A percentile compares a stretch with the other conserved stretches of the same genome.
Conservation (phyloP, 768 basidiomycete species). For the Exidia glandulosa region DNA sequence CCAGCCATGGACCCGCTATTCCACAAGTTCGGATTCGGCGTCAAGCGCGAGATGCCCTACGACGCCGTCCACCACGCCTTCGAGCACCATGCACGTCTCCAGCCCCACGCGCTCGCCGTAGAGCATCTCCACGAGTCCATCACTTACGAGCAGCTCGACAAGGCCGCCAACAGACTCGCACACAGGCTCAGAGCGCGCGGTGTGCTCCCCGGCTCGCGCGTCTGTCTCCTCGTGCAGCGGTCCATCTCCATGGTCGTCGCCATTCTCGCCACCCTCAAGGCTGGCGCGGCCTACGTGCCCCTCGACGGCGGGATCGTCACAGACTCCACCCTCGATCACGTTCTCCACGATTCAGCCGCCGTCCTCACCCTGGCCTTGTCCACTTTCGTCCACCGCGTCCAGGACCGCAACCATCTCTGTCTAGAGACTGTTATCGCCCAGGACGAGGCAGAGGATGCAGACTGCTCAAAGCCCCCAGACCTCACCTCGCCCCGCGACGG, state of each 20-base stretch:
- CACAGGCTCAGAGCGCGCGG: slow-evolving; percentile 6
- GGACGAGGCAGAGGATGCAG: slow-evolving; percentile 3
- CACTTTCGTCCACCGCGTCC: background rate
- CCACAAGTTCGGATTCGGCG: slow-evolving; percentile 1
- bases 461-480: slow-evolving; percentile 4
- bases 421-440: slow-evolving; percentile 5
- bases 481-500: slow-evolving; percentile 8
- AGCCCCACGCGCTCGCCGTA: slow-evolving; percentile 8
- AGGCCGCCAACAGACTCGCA: slow-evolving; percentile 9
- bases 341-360: slow-evolving; percentile 10
- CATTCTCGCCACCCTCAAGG: slow-evolving; percentile 12
- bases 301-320: slow-evolving; percentile 12
- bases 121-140: slow-evolving; percentile 11
- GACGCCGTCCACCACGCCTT: slow-evolving; percentile 12
- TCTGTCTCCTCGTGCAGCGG: slow-evolving; percentile 11
- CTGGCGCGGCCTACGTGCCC: slow-evolving; percentile 13
- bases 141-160: slow-evolving; percentile 11
- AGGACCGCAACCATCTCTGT: background rate
- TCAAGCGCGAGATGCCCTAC: slow-evolving; percentile 4
- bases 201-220: slow-evolving; percentile 8
- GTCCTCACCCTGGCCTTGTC: background rate
- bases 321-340: slow-evolving; percentile 10
- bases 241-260: slow-evolving; percentile 10
- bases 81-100: slow-evolving; percentile 7
- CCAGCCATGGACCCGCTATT: background rate